Evolutionary conservation across 169 alveolate species (phyloP).

Genomic region (Eimeria tenella): DNA sequence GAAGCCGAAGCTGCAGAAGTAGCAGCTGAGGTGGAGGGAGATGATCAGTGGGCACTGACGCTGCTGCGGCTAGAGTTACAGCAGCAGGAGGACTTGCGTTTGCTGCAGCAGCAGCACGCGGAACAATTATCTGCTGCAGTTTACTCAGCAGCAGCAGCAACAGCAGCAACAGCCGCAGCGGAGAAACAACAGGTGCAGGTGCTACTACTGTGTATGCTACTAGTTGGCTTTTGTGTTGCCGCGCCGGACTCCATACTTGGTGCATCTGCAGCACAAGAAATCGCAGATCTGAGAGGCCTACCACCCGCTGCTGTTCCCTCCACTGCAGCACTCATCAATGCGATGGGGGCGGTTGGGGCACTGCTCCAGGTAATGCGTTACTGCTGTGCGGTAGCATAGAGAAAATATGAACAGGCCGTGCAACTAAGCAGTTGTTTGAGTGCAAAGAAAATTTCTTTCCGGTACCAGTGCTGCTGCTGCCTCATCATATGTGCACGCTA

Average conservation of each 20-base stretch:
- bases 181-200: background rate
- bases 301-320: conserved; percentile 14
- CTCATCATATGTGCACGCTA: no score
- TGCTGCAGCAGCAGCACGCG: background rate
- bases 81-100: background rate
- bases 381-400: background rate
- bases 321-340: conserved; percentile 83
- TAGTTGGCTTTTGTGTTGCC: conserved; percentile 81
- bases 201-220: conserved; percentile 33
- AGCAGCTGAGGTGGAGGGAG: background rate
- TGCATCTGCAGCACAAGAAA: conserved; percentile 83
- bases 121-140: background rate
- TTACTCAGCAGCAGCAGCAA: no score
- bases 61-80: background rate
- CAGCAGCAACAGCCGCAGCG: background rate
- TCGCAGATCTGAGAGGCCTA: conserved; percentile 49
- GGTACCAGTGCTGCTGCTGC: no score
- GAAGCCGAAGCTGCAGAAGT: conserved; percentile 1
- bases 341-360: conserved; percentile 84
- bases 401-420: background rate
- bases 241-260: conserved; percentile 83
- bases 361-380: conserved; percentile 70
- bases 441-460: no score
- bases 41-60: background rate
- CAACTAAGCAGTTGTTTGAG: background rate